These are phyloP conservation scores for Urochloa ruziziensis DNA, from an alignment of 176 grass and related monocot genomes.

Conservation along the genomic window DNA sequence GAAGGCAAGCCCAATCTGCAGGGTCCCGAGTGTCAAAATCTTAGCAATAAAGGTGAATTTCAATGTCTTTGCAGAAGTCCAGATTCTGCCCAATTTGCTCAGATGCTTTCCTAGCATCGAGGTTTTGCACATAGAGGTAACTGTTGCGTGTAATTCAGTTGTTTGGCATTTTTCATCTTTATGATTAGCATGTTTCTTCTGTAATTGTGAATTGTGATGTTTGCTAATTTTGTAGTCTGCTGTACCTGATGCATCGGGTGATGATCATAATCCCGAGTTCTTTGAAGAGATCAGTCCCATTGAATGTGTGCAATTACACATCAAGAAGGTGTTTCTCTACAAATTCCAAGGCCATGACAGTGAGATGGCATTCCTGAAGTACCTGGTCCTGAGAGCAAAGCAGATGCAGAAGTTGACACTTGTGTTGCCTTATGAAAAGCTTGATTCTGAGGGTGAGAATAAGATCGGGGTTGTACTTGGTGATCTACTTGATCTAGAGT, in stretches of 20 bases:
- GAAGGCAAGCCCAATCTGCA: neutral
- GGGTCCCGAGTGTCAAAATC: conserved; percentile 4
- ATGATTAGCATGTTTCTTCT: too few relatives aligned
- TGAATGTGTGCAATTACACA: neutral
- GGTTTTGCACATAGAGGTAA: neutral
- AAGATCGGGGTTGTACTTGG: neutral
- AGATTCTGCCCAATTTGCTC: neutral
- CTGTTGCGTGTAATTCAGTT: neutral
- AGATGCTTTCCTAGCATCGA: neutral
- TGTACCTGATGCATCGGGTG: neutral
- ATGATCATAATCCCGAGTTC: neutral
- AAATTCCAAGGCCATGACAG: neutral
- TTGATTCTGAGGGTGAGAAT: neutral
- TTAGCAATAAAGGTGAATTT: conserved; percentile 22
- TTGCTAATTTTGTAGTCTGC: neutral
- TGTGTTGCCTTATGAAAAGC: neutral
- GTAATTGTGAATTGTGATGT: neutral
- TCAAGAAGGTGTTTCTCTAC: conserved; percentile 20
- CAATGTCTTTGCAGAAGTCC: neutral
- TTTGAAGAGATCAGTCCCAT: neutral
- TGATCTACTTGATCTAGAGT: too few relatives aligned
- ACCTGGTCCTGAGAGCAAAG: neutral
- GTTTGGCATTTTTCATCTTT: neutral
- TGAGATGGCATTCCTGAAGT: neutral
- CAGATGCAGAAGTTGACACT: neutral